Evolutionary conservation across 371 early-diverging fungal genomes (phyloP).

Genomic region (Blakeslea trispora): DNA sequence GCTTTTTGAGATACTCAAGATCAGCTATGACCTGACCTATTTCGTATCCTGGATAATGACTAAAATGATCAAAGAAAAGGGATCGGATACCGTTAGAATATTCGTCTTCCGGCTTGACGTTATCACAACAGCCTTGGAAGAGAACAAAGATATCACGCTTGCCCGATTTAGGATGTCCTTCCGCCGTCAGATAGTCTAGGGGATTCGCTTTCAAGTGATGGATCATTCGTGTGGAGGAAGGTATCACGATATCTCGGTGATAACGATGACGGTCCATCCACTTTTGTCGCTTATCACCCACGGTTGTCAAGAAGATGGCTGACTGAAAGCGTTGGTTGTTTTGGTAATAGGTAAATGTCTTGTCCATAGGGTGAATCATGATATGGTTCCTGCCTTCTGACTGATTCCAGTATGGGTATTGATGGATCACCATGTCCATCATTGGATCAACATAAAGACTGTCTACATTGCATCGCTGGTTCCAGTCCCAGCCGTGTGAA

Average conservation of each 20-base stretch:
- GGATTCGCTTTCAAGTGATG: slow-evolving; percentile 42
- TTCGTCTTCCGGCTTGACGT: slow-evolving; percentile 39
- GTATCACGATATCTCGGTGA: slow-evolving; percentile 56
- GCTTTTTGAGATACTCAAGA: slow-evolving; percentile 42
- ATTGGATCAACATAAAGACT: slow-evolving; percentile 49
- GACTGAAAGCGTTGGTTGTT: slow-evolving; percentile 40
- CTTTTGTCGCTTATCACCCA: slow-evolving; percentile 50
- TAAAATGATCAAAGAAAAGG: slow-evolving; percentile 43
- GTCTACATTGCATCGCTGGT: slow-evolving; percentile 55
- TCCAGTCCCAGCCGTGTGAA: slow-evolving; percentile 46
- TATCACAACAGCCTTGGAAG: slow-evolving; percentile 53
- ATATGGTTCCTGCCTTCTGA: slow-evolving; percentile 50
- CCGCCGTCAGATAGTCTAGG: slow-evolving; percentile 25
- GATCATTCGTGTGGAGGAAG: slow-evolving; percentile 51
- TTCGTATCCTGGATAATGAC: slow-evolving; percentile 48
- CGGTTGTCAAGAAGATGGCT: slow-evolving; percentile 54
- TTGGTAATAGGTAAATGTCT: slow-evolving; percentile 51
- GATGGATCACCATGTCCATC: slow-evolving; percentile 54
- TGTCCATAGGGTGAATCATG: slow-evolving; percentile 59
- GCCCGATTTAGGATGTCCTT: slow-evolving; percentile 41
- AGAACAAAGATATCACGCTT: slow-evolving; percentile 48
- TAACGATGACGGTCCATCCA: slow-evolving; percentile 47
- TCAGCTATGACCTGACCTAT: slow-evolving; percentile 40
- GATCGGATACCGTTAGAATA: slow-evolving; percentile 60
- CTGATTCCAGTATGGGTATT: slow-evolving; percentile 54